A percentile compares a stretch with the other conserved stretches of the same genome.
phyloP scores from a whole-genome alignment of 305 asterid species.

The Solanum hybrid region DNA sequence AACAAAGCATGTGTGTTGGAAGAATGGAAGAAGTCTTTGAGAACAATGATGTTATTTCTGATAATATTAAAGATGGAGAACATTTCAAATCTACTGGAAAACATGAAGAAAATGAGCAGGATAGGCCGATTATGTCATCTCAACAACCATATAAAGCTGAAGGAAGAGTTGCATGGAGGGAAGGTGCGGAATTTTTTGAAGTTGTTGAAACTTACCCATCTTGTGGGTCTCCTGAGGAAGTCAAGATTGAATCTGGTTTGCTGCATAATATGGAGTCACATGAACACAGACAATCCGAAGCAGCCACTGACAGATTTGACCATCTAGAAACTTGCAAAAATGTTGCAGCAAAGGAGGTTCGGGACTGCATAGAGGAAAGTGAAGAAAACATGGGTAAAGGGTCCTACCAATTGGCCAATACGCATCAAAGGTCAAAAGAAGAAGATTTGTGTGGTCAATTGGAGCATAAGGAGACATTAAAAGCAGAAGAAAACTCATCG shows the following conservation, averaged over 20 bases:
- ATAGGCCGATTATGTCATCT: slow-evolving; percentile 8
- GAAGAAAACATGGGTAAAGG: slow-evolving; percentile 18
- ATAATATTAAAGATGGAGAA: slow-evolving; percentile 14
- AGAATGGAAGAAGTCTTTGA: slow-evolving; percentile 18
- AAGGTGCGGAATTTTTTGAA: slow-evolving; percentile 29
- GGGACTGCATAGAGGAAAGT: slow-evolving; percentile 21
- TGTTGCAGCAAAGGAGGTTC: slow-evolving; percentile 20
- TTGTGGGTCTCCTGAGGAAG: slow-evolving; percentile 17
- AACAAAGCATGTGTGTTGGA: slow-evolving; percentile 18
- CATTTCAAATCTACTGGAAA: slow-evolving; percentile 14
- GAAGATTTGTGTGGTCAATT: slow-evolving; percentile 11
- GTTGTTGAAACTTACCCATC: slow-evolving; percentile 29
- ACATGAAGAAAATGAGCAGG: not conserved
- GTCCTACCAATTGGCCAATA: slow-evolving; percentile 9
- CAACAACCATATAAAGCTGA: slow-evolving; percentile 11
- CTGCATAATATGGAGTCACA: slow-evolving; percentile 16
- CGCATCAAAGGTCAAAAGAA: slow-evolving; percentile 17
- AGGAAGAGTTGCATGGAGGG: slow-evolving; percentile 28
- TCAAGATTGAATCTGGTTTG: slow-evolving; percentile 17
- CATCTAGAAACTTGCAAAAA: slow-evolving; percentile 19
- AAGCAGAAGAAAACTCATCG: slow-evolving; percentile 1
- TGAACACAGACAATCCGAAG: slow-evolving; percentile 12
- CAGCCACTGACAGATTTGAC: slow-evolving; percentile 19
- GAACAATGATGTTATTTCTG: slow-evolving; percentile 18
- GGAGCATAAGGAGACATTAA: slow-evolving; percentile 17